Percentiles rank a stretch among this genome's conserved stretches.
Evolutionary conservation across 139 green algal species (phyloP).

Genomic region (Limnomonas spitsbergensis): DNA sequence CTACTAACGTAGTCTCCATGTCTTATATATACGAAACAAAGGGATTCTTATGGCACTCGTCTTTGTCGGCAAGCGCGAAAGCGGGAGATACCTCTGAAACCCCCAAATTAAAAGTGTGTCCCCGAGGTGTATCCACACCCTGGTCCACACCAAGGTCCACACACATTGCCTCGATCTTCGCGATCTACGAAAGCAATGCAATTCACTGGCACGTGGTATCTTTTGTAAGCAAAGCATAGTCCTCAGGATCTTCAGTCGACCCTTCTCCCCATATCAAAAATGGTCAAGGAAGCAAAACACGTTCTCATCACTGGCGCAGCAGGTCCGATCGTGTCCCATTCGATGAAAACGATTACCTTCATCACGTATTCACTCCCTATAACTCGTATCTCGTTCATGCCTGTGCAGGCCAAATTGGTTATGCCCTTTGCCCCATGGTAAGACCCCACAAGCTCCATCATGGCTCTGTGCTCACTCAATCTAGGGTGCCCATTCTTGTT

Average conservation of each 20-base stretch:
- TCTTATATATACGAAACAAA: not conserved
- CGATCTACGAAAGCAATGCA: not conserved
- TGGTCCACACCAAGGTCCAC: not conserved
- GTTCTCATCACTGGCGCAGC: too few species aligned
- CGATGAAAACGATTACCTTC: not conserved
- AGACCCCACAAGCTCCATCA: too few species aligned
- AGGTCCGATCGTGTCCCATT: too few species aligned
- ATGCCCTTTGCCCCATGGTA: conserved; percentile 83
- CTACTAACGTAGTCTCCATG: conserved; percentile 56
- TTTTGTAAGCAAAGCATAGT: not conserved
- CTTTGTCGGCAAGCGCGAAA: too few species aligned
- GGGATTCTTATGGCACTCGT: not conserved
- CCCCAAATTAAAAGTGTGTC: too few species aligned
- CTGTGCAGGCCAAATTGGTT: conserved; percentile 92
- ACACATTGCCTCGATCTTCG: not conserved
- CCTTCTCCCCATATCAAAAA: not conserved
- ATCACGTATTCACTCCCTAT: too few species aligned
- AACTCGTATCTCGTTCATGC: too few species aligned
- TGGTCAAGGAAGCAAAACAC: too few species aligned
- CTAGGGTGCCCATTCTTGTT: too few species aligned
- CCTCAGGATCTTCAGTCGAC: not conserved
- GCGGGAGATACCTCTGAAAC: too few species aligned
- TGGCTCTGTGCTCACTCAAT: not conserved
- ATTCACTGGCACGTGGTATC: not conserved
- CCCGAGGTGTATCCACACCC: too few species aligned